Conservation (phyloP, 1,284 basidiomycete genomes). For the Leccinum colubrinum region DNA sequence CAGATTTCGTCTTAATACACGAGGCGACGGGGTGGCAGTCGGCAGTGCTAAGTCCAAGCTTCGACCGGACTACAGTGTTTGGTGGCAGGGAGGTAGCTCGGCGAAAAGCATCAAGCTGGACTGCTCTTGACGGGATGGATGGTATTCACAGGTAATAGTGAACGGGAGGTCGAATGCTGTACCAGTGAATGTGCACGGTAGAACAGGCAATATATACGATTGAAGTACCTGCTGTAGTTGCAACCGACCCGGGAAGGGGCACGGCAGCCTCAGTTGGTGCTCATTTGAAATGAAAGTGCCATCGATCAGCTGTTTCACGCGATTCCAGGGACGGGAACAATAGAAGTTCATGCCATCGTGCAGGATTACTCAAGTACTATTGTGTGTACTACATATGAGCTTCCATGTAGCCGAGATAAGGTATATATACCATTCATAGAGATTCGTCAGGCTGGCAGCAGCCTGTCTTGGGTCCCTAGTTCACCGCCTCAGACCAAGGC, state of each 20-base stretch:
- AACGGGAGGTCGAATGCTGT: conserved; percentile 1
- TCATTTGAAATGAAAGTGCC: background rate
- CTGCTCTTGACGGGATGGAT: conserved; percentile 12
- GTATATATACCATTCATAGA: background rate
- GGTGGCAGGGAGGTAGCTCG: conserved; percentile 25
- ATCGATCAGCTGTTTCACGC: background rate
- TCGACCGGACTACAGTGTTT: conserved; percentile 37
- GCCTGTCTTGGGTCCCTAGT: background rate
- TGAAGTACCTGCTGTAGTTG: background rate
- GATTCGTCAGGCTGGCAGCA: background rate
- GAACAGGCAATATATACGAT: background rate
- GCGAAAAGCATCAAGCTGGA: conserved; percentile 22
- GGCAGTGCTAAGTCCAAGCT: conserved; percentile 49
- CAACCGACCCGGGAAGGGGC: background rate
- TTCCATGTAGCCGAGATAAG: conserved; percentile 12
- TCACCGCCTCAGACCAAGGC: background rate
- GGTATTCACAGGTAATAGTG: background rate
- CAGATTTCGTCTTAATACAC: conserved; percentile 63
- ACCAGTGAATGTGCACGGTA: background rate
- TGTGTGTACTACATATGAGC: background rate
- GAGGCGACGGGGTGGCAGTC: conserved; percentile 43
- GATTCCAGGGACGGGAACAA: conserved; percentile 6
- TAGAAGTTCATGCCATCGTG: background rate
- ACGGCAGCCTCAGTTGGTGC: background rate
- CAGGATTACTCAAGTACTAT: background rate